A percentile compares a stretch with the other conserved stretches of the same genome.
Conservation (phyloP, 495 filamentous ascomycete genomes). For the Usnea hakonensis region DNA sequence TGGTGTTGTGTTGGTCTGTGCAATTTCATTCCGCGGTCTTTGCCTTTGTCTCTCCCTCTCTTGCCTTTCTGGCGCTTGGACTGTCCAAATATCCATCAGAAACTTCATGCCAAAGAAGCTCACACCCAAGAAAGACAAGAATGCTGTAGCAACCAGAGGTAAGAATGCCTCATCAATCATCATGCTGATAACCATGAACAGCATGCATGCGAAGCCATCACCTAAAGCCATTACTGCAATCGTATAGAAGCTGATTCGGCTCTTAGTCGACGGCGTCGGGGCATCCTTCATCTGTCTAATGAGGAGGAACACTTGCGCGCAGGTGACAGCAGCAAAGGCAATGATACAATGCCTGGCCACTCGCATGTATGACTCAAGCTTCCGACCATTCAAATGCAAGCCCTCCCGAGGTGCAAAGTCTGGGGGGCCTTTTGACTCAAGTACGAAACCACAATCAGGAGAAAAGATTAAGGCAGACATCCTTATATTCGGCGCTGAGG, state of each 20-base stretch:
- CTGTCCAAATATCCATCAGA: slow-evolving; percentile 76
- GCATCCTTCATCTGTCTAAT: slow-evolving; percentile 84
- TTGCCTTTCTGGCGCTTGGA: slow-evolving; percentile 75
- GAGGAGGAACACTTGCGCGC: slow-evolving; percentile 65
- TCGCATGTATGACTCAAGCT: slow-evolving; percentile 65
- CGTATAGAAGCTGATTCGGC: slow-evolving; percentile 84
- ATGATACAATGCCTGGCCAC: slow-evolving; percentile 61
- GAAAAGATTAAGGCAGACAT: slow-evolving; percentile 88
- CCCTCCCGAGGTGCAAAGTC: slow-evolving; percentile 55
- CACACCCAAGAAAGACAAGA: slow-evolving; percentile 65
- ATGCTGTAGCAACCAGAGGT: slow-evolving; percentile 56
- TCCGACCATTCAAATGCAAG: slow-evolving; percentile 65
- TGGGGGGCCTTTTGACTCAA: slow-evolving; percentile 81
- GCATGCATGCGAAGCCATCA: slow-evolving; percentile 61
- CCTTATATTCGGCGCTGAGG: slow-evolving; percentile 56
- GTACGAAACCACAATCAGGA: slow-evolving; percentile 83
- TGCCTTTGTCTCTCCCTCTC: slow-evolving; percentile 46
- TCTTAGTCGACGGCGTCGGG: slow-evolving; percentile 87
- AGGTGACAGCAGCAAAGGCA: slow-evolving; percentile 53
- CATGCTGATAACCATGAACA: slow-evolving; percentile 55
- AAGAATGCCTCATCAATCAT: slow-evolving; percentile 60
- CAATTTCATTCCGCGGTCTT: slow-evolving; percentile 26
- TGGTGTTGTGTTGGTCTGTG: slow-evolving; percentile 13
- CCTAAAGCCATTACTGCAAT: slow-evolving; percentile 78
- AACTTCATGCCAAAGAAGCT: slow-evolving; percentile 76